Evolutionary conservation across 495 filamentous ascomycete species (phyloP), one percentile per base, ranked within the genome.

Genomic region (Hypoxylon crocopeplum): DNA sequence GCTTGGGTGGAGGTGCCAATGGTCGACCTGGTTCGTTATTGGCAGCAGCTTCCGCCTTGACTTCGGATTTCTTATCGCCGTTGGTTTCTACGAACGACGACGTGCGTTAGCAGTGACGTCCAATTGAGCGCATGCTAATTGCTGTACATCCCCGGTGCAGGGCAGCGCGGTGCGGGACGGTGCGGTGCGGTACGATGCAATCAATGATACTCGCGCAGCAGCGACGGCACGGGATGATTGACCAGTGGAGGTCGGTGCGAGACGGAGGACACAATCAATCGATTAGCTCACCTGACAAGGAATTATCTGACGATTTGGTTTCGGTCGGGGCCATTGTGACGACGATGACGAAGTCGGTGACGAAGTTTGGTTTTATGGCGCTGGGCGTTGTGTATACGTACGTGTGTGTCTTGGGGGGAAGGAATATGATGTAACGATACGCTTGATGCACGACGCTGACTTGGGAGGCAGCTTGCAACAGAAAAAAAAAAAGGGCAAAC

Each of bases 1-100:
- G 91, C 72, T 88, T 89, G 40, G 90, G 89, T 62, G 91, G 90
- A 61, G 90, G 90, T 54, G 88, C 88, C 70, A 94, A 83, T 24
- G 86, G 84, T 67, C 59, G 69, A 63, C 64, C 69, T 11, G 70
- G 65, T 59, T 73, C 71, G 64, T 68, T 54, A 48, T 75, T 79
- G 47, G 60, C 48, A 44, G 69, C 42, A 15, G 46, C 39, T 44
- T 78, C 77, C 29, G 67, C 42, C 59, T 77, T 77, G 41, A 73
- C 61, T 40, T 77, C 74, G 64, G 71, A 40, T 42, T 70, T 70
- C 68, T 70, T 70, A 58, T 70, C 68, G 46, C 68, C 65, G 65
- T 64, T 70, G 13, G 61, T 54, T 47, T 68, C 68, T 70, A 49
- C 8, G 36, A 52, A 44, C 34, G 56, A 59, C 48, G 51, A 49